These are phyloP conservation scores for Spiromastix sp. DNA, from an alignment of 2,329 filamentous ascomycete genomes.

Conservation along the genomic window DNA sequence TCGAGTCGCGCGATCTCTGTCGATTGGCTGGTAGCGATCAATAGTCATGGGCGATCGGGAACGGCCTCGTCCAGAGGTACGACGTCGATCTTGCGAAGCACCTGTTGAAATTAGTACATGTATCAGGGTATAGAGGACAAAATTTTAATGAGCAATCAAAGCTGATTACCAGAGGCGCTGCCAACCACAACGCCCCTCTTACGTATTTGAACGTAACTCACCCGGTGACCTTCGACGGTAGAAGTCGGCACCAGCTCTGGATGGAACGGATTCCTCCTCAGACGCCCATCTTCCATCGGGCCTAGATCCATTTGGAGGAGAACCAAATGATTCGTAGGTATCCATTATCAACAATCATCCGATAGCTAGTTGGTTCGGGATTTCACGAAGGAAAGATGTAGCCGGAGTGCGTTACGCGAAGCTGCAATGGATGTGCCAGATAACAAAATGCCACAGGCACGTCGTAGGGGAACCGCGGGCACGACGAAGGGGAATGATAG, in stretches of 20 bases:
- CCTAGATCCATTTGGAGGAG: slow-evolving; percentile 22
- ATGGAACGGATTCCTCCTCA: slow-evolving; percentile 29
- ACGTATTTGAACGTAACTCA: slow-evolving; percentile 19
- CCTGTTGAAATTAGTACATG: slow-evolving; percentile 4
- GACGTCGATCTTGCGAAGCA: slow-evolving; percentile 34
- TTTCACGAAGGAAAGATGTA: no score
- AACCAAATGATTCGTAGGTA: slow-evolving; percentile 36
- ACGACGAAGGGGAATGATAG: slow-evolving; percentile 13
- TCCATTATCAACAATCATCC: slow-evolving; percentile 27
- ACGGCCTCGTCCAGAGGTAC: slow-evolving; percentile 36
- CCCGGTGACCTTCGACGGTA: slow-evolving; percentile 39
- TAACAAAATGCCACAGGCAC: no score
- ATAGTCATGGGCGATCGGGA: slow-evolving; percentile 53
- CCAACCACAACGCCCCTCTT: no score
- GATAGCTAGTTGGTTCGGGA: neutral
- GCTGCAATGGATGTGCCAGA: no score
- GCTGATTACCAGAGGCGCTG: no score
- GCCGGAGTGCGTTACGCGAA: no score
- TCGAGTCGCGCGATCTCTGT: slow-evolving; percentile 36
- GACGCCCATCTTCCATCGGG: slow-evolving; percentile 26
- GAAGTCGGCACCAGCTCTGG: slow-evolving; percentile 25
- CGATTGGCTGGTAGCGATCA: slow-evolving; percentile 54
- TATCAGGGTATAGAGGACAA: slow-evolving; percentile 5
- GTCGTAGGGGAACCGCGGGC: no score
- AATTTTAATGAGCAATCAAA: no score